phyloP scores from a whole-genome alignment of 179 eudicot species.

The Patellifolia procumbens region DNA sequence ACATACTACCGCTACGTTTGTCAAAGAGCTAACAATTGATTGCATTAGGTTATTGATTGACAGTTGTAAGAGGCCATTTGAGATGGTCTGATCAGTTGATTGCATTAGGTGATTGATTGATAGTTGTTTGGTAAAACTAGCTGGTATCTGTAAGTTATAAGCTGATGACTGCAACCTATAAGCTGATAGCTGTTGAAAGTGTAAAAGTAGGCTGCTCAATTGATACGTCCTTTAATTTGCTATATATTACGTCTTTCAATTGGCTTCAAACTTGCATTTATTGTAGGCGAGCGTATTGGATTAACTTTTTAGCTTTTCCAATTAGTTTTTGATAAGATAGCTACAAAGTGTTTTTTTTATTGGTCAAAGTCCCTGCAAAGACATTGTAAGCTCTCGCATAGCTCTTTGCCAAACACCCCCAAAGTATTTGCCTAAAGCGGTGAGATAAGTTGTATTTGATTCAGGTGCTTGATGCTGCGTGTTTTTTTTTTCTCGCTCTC shows the following conservation, averaged over 20 bases:
- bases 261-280: not conserved
- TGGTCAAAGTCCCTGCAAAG: not conserved
- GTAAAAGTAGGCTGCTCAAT: not conserved
- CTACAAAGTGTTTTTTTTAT: not conserved
- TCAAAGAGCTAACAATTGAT: not conserved
- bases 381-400: not conserved
- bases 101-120: not conserved
- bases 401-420: not conserved
- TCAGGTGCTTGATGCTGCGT: not conserved
- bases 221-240: not conserved
- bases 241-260: not conserved
- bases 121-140: not conserved
- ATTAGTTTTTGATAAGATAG: not conserved
- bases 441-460: not conserved
- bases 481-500: not conserved
- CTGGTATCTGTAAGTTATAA: not conserved
- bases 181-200: not conserved
- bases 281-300: not conserved
- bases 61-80: too few relatives aligned
- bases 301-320: not conserved
- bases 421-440: not conserved
- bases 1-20: not conserved
- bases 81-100: not conserved
- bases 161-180: not conserved
- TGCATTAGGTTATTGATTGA: too few relatives aligned